Base-by-base conservation (phyloP, 2,329 filamentous ascomycete species). In the Exophiala oligosperma region DNA sequence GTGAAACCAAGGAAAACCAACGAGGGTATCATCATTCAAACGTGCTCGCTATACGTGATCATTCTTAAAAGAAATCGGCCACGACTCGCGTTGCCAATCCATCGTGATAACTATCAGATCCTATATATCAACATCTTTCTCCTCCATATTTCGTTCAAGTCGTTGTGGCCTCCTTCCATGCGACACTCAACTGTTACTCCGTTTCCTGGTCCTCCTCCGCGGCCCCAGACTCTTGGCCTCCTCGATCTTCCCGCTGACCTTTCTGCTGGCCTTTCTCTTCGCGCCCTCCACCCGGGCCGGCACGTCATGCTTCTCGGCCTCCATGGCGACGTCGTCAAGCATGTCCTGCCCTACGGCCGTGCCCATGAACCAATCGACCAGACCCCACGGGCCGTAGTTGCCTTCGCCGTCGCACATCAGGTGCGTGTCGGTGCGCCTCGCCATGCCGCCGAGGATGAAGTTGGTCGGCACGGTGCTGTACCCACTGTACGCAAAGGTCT, bases 401-500 rank as follows among this genome's bases (percentile, higher is more conserved):
- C 76, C 76, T 23, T 72, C 67, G 2, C 77, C 80, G 55, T 72
- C 68, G 38, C 72, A 76, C 43, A 79, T 67, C 66, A 85, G 72
- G 68, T 87, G 84, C 48, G 74, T 73, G 61, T 87, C 83, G 0
- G 74, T 78, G 5, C 83, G 74, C 29, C 82, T 77, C 9, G 83
- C 84, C 72, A 86, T 83, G 2, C 83, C 82, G 2, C 77, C 74
- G 6, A 86, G 70, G 65, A 86, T 77, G 64, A 86, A 83, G 6
- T 75, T 81, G 1, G 81, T 83, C 2, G 83, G 83, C 54, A 86
- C 72, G 1, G 81, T 73, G 1, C 78, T 80, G 70, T 86, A 87
- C 1, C 84, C 84, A 1, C 80, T 85, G 68, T 82, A 84, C 1
- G 82, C 77, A 62, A 86, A 84, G 0, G 82, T 77, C 60, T 85